phyloP scores from a whole-genome alignment of 257 asterid species.

The Thymus mandschuricus region DNA sequence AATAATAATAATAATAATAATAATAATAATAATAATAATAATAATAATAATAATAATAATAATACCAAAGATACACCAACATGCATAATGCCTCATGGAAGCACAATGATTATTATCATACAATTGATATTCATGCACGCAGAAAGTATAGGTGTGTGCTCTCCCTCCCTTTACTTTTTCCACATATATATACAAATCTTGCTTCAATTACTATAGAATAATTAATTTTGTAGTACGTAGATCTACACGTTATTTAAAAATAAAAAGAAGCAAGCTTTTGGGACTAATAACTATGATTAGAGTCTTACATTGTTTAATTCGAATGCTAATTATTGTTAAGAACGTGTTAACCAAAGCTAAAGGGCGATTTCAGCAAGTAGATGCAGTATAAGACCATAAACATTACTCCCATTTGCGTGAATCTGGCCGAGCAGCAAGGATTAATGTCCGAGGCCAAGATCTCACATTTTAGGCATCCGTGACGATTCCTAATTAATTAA shows the following conservation, averaged over 20 bases:
- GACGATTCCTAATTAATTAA: too few species aligned
- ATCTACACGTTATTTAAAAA: not conserved
- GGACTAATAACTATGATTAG: slow-evolving; percentile 20
- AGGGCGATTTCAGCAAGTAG: not conserved
- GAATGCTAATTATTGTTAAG: slow-evolving; percentile 15
- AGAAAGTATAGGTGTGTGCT: slow-evolving; percentile 18
- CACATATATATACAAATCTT: slow-evolving; percentile 16
- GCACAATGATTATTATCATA: slow-evolving; percentile 27
- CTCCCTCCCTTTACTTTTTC: not conserved
- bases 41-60: not conserved
- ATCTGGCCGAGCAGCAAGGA: too few species aligned
- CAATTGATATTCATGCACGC: slow-evolving; percentile 35
- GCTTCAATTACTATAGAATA: not conserved
- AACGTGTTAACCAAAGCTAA: not conserved
- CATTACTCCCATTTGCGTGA: not conserved
- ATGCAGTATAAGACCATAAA: not conserved
- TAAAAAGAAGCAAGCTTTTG: not conserved
- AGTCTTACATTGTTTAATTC: not conserved
- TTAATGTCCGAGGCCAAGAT: too few species aligned
- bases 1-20: too few species aligned
- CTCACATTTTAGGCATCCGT: too few species aligned
- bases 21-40: not conserved
- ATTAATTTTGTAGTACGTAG: not conserved
- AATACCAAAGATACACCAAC: not conserved
- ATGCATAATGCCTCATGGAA: not conserved